phyloP scores from a whole-genome alignment of 257 asterid genomes.

The Nicotiana otophora region DNA sequence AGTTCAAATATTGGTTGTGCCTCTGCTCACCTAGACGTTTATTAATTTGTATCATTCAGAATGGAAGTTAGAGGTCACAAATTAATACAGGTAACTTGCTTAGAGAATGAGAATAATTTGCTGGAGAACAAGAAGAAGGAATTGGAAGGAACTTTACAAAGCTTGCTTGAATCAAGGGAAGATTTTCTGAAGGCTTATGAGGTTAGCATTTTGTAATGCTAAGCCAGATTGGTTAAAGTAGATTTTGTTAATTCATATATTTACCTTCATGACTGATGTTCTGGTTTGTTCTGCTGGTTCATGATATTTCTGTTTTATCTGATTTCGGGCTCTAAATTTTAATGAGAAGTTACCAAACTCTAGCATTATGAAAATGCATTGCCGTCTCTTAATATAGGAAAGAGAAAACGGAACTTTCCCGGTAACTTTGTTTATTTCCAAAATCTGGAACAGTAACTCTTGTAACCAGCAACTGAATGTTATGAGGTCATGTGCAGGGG shows the following conservation, averaged over 20 bases:
- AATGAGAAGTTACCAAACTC: not conserved
- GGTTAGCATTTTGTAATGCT: slow-evolving; percentile 19
- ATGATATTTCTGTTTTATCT: not conserved
- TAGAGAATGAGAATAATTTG: slow-evolving; percentile 29
- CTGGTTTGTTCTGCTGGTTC: not conserved
- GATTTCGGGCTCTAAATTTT: not conserved
- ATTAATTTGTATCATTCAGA: not conserved
- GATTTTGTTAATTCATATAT: not conserved
- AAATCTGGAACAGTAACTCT: not conserved
- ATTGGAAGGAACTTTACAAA: slow-evolving; percentile 28
- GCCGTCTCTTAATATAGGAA: not conserved
- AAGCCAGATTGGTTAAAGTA: not conserved
- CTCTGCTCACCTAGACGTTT: not conserved
- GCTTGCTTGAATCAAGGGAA: slow-evolving; percentile 32
- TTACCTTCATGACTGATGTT: not conserved
- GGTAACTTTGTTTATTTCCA: not conserved
- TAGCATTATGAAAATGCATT: not conserved
- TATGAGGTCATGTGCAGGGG: not conserved
- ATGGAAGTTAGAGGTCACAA: not conserved
- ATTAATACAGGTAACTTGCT: slow-evolving; percentile 25
- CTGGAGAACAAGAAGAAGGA: slow-evolving; percentile 38
- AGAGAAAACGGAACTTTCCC: not conserved
- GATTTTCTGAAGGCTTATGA: slow-evolving; percentile 35
- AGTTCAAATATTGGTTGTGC: not conserved
- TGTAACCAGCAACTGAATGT: not conserved